Base-by-base conservation (phyloP, 1,139 yeast species). In the Lodderomyces parapsilosis region DNA sequence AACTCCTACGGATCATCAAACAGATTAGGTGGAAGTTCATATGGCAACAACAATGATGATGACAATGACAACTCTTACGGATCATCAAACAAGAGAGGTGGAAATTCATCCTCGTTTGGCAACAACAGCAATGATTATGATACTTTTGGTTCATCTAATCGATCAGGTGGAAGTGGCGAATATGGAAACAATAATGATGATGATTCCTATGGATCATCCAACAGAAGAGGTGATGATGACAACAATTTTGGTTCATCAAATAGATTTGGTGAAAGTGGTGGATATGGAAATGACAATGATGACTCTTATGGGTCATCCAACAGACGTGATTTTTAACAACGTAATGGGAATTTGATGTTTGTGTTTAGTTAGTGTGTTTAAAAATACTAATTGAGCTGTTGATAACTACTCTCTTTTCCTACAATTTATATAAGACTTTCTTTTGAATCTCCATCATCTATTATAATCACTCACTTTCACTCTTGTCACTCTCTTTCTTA, bases 1-100 rank as follows among this genome's bases (percentile, higher is more conserved):
- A 55, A 56, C 42, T 54, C 58, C 19, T 59, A 57, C 38, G 63
- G 60, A 34, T 54, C 43, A 3, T 47, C 52, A 22, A 35, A 36
- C 38, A 46, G 31, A 35, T 40, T 47, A 11, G 41, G 51, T 36
- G 44, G 47, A 22, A 47, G 27, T 15, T 41, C 43, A 24, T 37
- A 24, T 32, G 40, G 40, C 5, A 20, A 33, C 25, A 10, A 3
- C 5, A 6, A 33, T 33, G 24, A 17, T 5, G 18, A 33, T 17
- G 36, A 33, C 24, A 27, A 40, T 39, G 42, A 42, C 35, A 56
- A 57, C 41, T 50, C 61, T 8, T 58, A 58, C 43, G 63, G 63
- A 6, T 51, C 55, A 14, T 49, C 57, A 25, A 51, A 49, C 43
- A 43, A 38, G 33, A 20, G 31, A 27, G 17, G 31, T 27, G 31